Conservation (phyloP, 1,284 basidiomycete genomes). For the Chiua sp. region DNA sequence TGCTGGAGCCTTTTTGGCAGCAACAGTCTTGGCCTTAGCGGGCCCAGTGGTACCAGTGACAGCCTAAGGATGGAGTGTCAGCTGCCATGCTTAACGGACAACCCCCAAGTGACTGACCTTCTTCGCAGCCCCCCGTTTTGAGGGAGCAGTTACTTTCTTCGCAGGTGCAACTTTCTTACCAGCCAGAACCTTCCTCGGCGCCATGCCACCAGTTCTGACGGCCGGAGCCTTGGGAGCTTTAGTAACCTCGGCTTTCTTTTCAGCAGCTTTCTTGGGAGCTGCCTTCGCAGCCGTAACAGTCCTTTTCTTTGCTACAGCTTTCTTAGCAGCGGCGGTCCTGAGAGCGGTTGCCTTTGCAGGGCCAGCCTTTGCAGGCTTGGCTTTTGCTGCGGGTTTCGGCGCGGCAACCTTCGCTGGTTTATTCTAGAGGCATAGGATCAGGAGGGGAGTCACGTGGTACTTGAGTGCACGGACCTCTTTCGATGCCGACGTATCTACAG, state of each 20-base stretch:
- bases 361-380: constrained; percentile 37
- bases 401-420: constrained; percentile 53
- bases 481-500: constrained; percentile 54
- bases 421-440: constrained; percentile 48
- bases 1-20: constrained; percentile 37
- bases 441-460: constrained; percentile 30
- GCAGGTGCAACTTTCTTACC: constrained; percentile 49
- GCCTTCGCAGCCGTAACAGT: constrained; percentile 30
- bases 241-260: constrained; percentile 28
- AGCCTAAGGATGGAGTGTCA: constrained; percentile 41
- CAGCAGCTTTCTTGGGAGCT: constrained; percentile 29
- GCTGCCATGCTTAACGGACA: neutral
- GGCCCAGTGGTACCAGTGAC: constrained; percentile 50
- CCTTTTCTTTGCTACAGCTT: constrained; percentile 23
- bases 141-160: constrained; percentile 54
- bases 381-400: constrained; percentile 38
- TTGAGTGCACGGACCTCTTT: constrained; percentile 64
- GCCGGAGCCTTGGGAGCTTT: constrained; percentile 29
- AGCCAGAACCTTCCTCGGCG: constrained; percentile 38
- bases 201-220: constrained; percentile 27
- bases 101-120: constrained; percentile 44
- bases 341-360: constrained; percentile 21
- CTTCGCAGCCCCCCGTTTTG: constrained; percentile 58
- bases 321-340: constrained; percentile 25
- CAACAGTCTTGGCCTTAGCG: constrained; percentile 42